Evolutionary conservation across 140 eudicot genomes (phyloP), one percentile per base, ranked within the genome.

Genomic region (Flaveria floridana): DNA sequence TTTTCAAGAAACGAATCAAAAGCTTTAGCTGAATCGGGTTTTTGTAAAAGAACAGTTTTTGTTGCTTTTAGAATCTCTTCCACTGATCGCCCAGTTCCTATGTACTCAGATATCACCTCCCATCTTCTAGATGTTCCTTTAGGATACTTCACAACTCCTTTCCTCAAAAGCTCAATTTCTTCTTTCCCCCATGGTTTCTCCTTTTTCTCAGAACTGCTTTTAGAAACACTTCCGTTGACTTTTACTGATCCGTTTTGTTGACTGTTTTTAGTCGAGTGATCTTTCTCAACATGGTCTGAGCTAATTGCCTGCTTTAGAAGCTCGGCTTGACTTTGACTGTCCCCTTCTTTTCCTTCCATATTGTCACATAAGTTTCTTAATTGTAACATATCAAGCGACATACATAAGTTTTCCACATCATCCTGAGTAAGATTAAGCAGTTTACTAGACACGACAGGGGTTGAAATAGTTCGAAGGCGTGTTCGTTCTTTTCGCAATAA

Each of bases 121-220:
- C 99, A 94, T 72, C 99, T 82, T n/a, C 99, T 86, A 13, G 97
- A 94, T 1, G 99, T 94, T 70, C 99, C 99, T 85, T 94, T 94
- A 2, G 97, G 99, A 74, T 78, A 94, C 79, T 94, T 94, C 58
- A 19, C 78, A 34, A 85, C 82, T 68, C 95, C 99, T 85, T 94
- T 94, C 57, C 94, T 84, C 34, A 94, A 81, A 7, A 90, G 80
- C 75, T 94, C 99, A 51, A 94, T 90, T 86, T 94, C 99, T 80
- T 94, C 99, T 81, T 78, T 94, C 68, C 83, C 82, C 99, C 99
- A 94, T 0, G 91, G 95, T 79, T 87, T 94, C 80, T 87, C 96
- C 68, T 79, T 90, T 70, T 88, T 94, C 86, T 68, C 96, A 46
- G 7, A 44, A 71, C 21, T 83, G 52, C 72, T 46, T 61, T 48